Percentiles rank a stretch among this genome's conserved stretches.
phyloP scores from a whole-genome alignment of 2,329 filamentous ascomycete species.

The Phialophora chinensis region DNA sequence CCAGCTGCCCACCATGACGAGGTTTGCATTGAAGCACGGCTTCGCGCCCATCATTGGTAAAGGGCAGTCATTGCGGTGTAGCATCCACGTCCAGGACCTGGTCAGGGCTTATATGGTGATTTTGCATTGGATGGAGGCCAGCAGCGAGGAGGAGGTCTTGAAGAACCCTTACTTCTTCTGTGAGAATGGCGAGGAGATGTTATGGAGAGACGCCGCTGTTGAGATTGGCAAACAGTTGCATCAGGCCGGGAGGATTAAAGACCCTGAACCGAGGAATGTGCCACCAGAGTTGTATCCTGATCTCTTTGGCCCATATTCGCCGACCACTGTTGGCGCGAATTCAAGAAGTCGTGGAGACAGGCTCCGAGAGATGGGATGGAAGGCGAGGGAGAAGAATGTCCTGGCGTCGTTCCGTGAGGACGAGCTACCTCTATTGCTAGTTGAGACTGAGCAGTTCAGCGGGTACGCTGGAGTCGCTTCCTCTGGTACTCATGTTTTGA shows the following conservation, averaged over 20 bases:
- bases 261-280: slow-evolving; percentile 47
- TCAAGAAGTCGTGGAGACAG: slow-evolving; percentile 52
- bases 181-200: slow-evolving; percentile 50
- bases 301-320: slow-evolving; percentile 48
- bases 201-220: slow-evolving; percentile 51
- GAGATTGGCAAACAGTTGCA: slow-evolving; percentile 49
- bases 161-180: slow-evolving; percentile 59
- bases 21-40: slow-evolving; percentile 57
- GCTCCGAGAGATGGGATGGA: slow-evolving; percentile 54
- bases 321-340: slow-evolving; percentile 51
- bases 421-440: slow-evolving; percentile 42
- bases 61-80: slow-evolving; percentile 50
- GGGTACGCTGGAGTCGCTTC: slow-evolving; percentile 22
- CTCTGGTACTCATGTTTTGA: slow-evolving; percentile 21
- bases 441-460: slow-evolving; percentile 6
- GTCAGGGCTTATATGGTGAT: slow-evolving; percentile 54
- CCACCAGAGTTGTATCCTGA: slow-evolving; percentile 49
- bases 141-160: slow-evolving; percentile 41
- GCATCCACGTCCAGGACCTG: slow-evolving; percentile 57
- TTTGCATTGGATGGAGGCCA: slow-evolving; percentile 52
- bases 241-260: slow-evolving; percentile 47
- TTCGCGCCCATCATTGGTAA: slow-evolving; percentile 54
- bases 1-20: slow-evolving; percentile 54
- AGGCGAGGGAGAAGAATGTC: slow-evolving; percentile 52
- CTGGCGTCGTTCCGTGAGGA: slow-evolving; percentile 50